Evolutionary conservation across 2,329 filamentous ascomycete species (phyloP).

Genomic region (Emmonsia crescens): DNA sequence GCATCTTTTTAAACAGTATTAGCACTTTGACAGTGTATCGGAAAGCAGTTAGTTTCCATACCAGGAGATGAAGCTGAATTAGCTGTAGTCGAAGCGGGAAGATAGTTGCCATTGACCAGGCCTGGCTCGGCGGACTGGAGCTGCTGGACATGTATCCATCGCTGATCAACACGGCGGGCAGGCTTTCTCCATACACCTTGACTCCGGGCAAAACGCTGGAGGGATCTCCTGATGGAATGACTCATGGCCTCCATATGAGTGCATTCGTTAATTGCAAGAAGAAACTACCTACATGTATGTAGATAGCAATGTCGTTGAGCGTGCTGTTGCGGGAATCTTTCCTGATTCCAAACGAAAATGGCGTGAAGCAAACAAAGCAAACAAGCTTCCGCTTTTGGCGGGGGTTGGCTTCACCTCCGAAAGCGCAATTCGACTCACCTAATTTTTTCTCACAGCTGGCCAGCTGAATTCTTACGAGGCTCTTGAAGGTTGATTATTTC

Average conservation of each 20-base stretch:
- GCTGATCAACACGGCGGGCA: slow-evolving; percentile 19
- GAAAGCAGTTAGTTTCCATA: slow-evolving; percentile 14
- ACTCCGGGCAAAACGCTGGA: slow-evolving; percentile 25
- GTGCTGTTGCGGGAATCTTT: background rate
- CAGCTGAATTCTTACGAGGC: background rate
- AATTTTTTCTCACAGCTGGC: background rate
- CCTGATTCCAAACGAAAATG: slow-evolving; percentile 3
- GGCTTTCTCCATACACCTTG: slow-evolving; percentile 16
- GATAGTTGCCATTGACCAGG: slow-evolving; percentile 26
- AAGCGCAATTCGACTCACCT: background rate
- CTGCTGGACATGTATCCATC: slow-evolving; percentile 36
- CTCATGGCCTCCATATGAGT: slow-evolving; percentile 21
- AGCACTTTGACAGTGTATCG: background rate
- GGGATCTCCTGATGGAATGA: slow-evolving; percentile 27
- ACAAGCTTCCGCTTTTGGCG: slow-evolving; percentile 8
- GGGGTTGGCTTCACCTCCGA: background rate
- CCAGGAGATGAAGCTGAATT: slow-evolving; percentile 33
- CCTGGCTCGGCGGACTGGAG: slow-evolving; percentile 29
- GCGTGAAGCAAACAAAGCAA: slow-evolving; percentile 11
- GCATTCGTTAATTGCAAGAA: background rate
- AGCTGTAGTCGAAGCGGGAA: slow-evolving; percentile 28
- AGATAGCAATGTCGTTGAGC: background rate
- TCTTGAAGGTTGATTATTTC: background rate
- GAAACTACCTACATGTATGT: background rate
- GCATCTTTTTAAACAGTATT: slow-evolving; percentile 54